phyloP scores from a whole-genome alignment of 2,329 filamentous ascomycete species.

The Sclerotinia glacialis region DNA sequence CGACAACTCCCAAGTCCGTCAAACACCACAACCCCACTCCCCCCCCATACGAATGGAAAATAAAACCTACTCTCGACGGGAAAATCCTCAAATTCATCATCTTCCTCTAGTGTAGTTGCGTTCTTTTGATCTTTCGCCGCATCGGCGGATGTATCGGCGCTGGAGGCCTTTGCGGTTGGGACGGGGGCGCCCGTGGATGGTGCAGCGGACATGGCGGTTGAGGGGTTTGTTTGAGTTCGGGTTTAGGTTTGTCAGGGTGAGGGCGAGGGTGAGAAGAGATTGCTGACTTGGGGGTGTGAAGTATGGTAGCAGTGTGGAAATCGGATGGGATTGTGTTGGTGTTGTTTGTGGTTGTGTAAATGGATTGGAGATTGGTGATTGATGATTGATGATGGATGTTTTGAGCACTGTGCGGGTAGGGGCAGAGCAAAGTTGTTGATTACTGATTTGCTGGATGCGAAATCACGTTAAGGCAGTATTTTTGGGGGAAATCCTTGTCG shows the following conservation, averaged over 20 bases:
- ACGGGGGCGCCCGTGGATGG: constrained; percentile 33
- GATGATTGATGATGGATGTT: not conserved
- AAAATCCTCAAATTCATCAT: constrained; percentile 99
- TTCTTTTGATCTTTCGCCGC: constrained; percentile 43
- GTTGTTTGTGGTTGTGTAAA: not conserved
- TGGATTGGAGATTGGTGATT: not conserved
- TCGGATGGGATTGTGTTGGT: not conserved
- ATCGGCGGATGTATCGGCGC: constrained; percentile 35
- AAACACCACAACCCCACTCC: constrained; percentile 4
- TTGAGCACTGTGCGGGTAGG: not conserved
- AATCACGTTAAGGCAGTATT: not conserved
- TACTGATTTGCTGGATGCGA: not conserved
- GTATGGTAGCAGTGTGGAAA: not conserved
- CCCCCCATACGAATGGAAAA: no score
- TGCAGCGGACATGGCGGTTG: constrained; percentile 36
- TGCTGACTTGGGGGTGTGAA: not conserved
- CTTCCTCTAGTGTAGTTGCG: constrained; percentile 76
- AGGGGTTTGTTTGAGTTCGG: not conserved
- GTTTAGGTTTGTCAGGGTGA: not conserved
- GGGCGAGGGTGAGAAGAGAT: not conserved
- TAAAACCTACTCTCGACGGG: constrained; percentile 77
- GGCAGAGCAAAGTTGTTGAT: not conserved
- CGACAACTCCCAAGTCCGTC: not conserved
- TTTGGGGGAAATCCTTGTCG: constrained; percentile 5
- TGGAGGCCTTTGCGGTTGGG: constrained; percentile 30